Conservation (phyloP, 768 basidiomycete genomes). For the Agaricus blazei region DNA sequence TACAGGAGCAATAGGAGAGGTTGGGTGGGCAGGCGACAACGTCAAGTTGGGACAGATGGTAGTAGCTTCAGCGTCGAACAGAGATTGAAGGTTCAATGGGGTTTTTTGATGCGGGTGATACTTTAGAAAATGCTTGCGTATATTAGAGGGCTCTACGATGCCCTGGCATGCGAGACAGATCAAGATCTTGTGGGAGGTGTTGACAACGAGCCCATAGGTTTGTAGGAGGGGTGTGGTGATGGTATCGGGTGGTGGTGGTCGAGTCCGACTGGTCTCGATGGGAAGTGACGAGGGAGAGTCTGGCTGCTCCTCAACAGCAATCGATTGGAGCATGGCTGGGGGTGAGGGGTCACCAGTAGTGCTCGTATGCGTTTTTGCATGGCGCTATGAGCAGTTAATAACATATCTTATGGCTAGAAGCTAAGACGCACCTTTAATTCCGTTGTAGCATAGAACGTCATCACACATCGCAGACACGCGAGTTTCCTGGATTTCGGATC, state of each 20-base stretch:
- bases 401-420: too few relatives aligned
- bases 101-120: neutral
- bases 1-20: neutral
- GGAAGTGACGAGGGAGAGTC: too few relatives aligned
- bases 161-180: constrained; percentile 5
- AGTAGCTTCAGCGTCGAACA: neutral
- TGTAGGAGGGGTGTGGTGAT: neutral
- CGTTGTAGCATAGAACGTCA: too few relatives aligned
- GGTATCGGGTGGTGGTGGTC: neutral
- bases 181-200: neutral
- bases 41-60: neutral
- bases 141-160: neutral
- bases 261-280: neutral
- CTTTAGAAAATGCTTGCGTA: neutral
- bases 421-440: too few relatives aligned
- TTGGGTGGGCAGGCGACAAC: neutral
- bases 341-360: too few relatives aligned
- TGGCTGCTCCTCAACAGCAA: too few relatives aligned
- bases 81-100: neutral
- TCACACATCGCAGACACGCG: too few relatives aligned
- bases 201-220: neutral
- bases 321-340: too few relatives aligned
- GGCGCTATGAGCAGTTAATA: too few relatives aligned
- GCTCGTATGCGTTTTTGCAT: too few relatives aligned
- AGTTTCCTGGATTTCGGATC: too few relatives aligned